phyloP scores from a whole-genome alignment of 805 yeast species.

The Yarrowia deformans region DNA sequence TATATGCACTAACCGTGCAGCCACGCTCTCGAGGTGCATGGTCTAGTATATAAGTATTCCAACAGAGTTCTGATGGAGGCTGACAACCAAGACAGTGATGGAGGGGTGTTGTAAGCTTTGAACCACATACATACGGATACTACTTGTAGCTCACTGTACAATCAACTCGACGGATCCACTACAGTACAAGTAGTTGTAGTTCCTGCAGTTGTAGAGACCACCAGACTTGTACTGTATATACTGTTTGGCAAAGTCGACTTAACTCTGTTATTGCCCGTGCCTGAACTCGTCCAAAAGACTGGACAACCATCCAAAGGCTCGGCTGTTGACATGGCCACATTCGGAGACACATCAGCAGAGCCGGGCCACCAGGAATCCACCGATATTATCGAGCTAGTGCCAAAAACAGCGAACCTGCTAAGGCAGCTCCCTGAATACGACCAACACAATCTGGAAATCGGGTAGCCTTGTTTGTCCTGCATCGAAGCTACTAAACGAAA shows the following conservation, averaged over 20 bases:
- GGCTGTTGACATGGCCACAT: neutral
- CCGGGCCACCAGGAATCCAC: neutral
- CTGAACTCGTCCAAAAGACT: constrained; percentile 3
- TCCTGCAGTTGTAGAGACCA: too few relatives aligned
- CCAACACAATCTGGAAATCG: constrained; percentile 26
- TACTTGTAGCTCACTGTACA: too few relatives aligned
- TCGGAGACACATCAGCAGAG: neutral
- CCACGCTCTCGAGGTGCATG: constrained; percentile 36
- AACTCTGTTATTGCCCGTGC: constrained; percentile 19
- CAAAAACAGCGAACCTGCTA: neutral
- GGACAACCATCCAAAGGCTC: neutral
- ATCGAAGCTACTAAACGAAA: constrained; percentile 34
- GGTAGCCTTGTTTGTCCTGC: constrained; percentile 35
- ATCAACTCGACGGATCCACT: too few relatives aligned
- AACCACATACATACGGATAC: too few relatives aligned
- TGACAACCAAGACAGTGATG: neutral
- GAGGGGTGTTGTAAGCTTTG: constrained; percentile 13
- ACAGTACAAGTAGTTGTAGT: too few relatives aligned
- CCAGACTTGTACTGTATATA: too few relatives aligned
- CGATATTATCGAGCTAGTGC: constrained; percentile 13
- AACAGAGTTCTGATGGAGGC: constrained; percentile 9
- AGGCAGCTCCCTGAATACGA: constrained; percentile 35
- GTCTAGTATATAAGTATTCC: neutral
- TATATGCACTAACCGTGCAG: constrained; percentile 34
- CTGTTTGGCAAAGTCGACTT: too few relatives aligned